Percentiles rank a stretch among this genome's conserved stretches.
These are phyloP conservation scores for Stentor coeruleus DNA, from an alignment of 73 alveolate genomes.

Conservation along the genomic window DNA sequence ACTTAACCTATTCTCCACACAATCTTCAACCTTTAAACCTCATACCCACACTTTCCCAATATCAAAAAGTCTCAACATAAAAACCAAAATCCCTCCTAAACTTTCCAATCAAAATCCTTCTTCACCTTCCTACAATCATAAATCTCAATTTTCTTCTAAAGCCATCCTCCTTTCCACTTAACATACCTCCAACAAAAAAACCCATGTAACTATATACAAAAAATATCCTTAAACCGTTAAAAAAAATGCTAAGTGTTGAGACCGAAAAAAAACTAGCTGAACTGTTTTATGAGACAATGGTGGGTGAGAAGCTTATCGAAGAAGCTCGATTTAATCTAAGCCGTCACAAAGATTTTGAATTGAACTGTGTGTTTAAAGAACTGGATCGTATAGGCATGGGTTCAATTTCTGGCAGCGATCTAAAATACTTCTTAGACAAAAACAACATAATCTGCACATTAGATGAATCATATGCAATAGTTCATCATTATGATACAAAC, in stretches of 20 bases:
- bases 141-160: no score
- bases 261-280: slow-evolving; percentile 48
- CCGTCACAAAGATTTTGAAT: slow-evolving; percentile 45
- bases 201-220: no score
- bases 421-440: slow-evolving; percentile 24
- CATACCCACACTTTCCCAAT: no score
- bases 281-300: slow-evolving; percentile 41
- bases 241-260: slow-evolving; percentile 43
- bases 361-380: slow-evolving; percentile 47
- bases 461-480: slow-evolving; percentile 7
- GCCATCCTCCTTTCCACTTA: no score
- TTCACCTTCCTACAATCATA: no score
- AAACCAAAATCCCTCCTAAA: no score
- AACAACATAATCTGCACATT: slow-evolving; percentile 28
- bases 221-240: no score
- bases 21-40: no score
- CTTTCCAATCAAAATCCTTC: no score
- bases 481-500: slow-evolving; percentile 23
- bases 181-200: no score
- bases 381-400: slow-evolving; percentile 41
- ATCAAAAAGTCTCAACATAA: no score
- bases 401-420: slow-evolving; percentile 21
- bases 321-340: slow-evolving; percentile 40
- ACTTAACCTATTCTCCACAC: no score
- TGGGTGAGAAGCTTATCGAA: slow-evolving; percentile 45